Evolutionary conservation across 2,329 filamentous ascomycete genomes (phyloP), one percentile per base, ranked within the genome.

Genomic region (Cladosporium sp.): DNA sequence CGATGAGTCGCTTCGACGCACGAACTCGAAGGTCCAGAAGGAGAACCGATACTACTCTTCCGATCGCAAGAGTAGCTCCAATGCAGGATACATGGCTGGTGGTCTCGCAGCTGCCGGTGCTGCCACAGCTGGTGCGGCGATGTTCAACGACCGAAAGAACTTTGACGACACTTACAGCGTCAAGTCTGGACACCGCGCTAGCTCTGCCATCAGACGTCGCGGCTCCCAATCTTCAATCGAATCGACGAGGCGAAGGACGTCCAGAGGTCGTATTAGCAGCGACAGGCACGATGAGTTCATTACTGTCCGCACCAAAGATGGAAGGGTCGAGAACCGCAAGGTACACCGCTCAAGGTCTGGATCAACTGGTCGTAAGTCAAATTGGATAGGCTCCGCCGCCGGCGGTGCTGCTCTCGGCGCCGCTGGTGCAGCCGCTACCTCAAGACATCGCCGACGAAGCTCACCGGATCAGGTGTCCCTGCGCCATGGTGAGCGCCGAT

Each of bases 151-250:
- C 33, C 77, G 79, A 18, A 77, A 85, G 66, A 83, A 86, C 61
- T 87, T 86, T 67, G 83, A 87, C 68, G 86, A 88, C 70, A 85
- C 84, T 0, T 86, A 88, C 68, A 87, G 83, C 69, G 79, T 86
- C 69, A 84, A 83, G 65, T 84, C 84, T 64, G 85, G 86, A 21
- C 81, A 79, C 67, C 75, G 74, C 18, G 75, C 76, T 55, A 74
- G 77, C 26, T 80, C 78, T 49, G 71, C 72, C 21, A 65, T 69
- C 11, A 63, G 74, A 44, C 67, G 71, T 44, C 71, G 75, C 8
- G 77, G 75, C 44, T 73, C 73, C 4, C 73, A 72, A 50, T 74
- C 73, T 12, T 74, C 72, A 14, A 65, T 74, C 67, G 69, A 78
- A 69, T 68, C 69, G 49, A 55, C 52, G 10, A 73, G 74, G 57